Conservation (phyloP, 768 basidiomycete genomes). For the Russula sp. region DNA sequence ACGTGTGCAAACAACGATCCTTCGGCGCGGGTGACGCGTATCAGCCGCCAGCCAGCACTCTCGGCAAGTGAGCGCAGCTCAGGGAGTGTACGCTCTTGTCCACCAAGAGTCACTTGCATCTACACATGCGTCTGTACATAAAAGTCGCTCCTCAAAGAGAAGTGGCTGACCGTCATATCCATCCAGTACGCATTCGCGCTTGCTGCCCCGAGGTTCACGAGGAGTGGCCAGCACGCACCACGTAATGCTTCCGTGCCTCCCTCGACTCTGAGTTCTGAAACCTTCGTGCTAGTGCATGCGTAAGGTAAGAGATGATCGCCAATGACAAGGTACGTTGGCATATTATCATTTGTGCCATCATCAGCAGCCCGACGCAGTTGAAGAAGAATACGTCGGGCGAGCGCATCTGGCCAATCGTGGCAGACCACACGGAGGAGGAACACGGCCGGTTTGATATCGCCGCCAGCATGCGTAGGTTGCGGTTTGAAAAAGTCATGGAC, state of each 20-base stretch:
- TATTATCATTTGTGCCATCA: conserved; percentile 10
- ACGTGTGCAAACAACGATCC: conserved; percentile 68
- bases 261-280: conserved; percentile 26
- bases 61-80: conserved; percentile 46
- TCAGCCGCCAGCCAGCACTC: conserved; percentile 56
- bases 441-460: conserved; percentile 42
- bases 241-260: conserved; percentile 48
- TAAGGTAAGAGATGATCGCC: conserved; percentile 70
- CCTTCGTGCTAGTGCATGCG: conserved; percentile 36
- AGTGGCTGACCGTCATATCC: conserved; percentile 50
- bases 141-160: background rate
- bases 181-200: conserved; percentile 63
- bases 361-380: conserved; percentile 37
- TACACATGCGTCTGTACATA: conserved; percentile 22
- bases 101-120: conserved; percentile 66
- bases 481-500: conserved; percentile 73
- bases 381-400: conserved; percentile 37
- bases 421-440: conserved; percentile 65
- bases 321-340: conserved; percentile 52
- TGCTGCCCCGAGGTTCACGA: conserved; percentile 68
- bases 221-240: conserved; percentile 50
- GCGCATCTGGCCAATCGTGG: conserved; percentile 72
- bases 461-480: conserved; percentile 30
- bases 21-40: conserved; percentile 46
- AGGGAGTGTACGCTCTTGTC: conserved; percentile 58